phyloP scores from a whole-genome alignment of 129 eudicot genomes.

The Calendula officinalis region DNA sequence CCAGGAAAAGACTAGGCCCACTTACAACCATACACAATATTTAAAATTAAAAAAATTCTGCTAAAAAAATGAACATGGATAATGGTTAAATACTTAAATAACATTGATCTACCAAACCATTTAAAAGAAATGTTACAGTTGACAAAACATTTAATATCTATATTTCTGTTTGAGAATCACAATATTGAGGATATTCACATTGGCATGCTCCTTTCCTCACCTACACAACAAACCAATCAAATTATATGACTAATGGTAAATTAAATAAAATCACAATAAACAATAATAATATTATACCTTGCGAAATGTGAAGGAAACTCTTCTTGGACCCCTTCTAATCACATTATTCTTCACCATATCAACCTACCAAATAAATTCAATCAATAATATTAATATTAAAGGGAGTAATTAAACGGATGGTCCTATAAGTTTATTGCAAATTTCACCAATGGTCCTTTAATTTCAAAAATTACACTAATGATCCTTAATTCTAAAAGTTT shows the following conservation, averaged over 20 bases:
- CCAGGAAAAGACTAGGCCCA: background rate
- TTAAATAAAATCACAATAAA: too few relatives aligned
- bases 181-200: conserved; percentile 63
- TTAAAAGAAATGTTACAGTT: background rate
- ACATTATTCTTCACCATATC: conserved; percentile 64
- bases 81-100: too few relatives aligned
- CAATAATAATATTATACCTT: conserved; percentile 42
- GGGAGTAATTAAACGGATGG: too few relatives aligned
- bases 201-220: conserved; percentile 76
- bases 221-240: conserved; percentile 37
- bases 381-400: background rate
- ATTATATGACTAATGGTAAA: background rate
- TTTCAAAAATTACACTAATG: too few relatives aligned
- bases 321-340: conserved; percentile 64
- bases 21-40: background rate
- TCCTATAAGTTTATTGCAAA: too few relatives aligned
- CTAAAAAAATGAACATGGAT: background rate
- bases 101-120: too few relatives aligned
- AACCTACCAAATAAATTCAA: conserved; percentile 40
- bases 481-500: too few relatives aligned
- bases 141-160: background rate
- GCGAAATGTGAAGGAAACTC: conserved; percentile 94
- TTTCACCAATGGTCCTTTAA: too few relatives aligned
- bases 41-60: background rate
- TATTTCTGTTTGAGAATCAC: conserved; percentile 56